These are phyloP conservation scores for Magnusiomyces magnusii DNA, from an alignment of 1,139 yeast genomes.

Conservation along the genomic window DNA sequence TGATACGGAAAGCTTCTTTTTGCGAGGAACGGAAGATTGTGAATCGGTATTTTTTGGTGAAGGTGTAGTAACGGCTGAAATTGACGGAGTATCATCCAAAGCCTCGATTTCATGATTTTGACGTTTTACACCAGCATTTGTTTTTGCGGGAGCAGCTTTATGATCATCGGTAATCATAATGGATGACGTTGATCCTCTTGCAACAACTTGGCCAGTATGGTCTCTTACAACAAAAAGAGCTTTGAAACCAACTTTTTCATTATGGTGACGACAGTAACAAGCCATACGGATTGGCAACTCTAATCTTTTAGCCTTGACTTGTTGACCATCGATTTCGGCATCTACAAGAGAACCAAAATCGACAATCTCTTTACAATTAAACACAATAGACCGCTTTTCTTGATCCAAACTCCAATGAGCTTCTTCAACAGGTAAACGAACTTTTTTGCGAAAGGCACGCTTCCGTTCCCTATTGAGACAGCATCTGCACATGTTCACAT, in stretches of 20 bases:
- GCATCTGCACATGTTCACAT: constrained; percentile 74
- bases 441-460: constrained; percentile 71
- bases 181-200: constrained; percentile 60
- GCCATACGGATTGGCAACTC: constrained; percentile 78
- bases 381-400: constrained; percentile 74
- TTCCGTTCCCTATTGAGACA: constrained; percentile 87
- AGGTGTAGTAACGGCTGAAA: background rate
- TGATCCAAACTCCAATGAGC: constrained; percentile 67
- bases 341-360: constrained; percentile 50
- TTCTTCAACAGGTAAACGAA: constrained; percentile 54
- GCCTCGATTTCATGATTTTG: constrained; percentile 12
- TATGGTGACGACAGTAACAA: constrained; percentile 93
- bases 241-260: constrained; percentile 67
- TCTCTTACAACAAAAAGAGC: constrained; percentile 61
- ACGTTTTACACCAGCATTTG: constrained; percentile 12
- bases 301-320: constrained; percentile 32
- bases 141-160: constrained; percentile 37
- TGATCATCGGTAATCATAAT: constrained; percentile 91
- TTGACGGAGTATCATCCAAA: constrained; percentile 4
- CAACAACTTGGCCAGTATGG: constrained; percentile 52
- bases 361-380: constrained; percentile 79
- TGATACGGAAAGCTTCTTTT: constrained; percentile 6
- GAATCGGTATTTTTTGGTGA: background rate
- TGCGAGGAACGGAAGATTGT: constrained; percentile 5
- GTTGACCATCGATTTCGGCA: constrained; percentile 30